These are phyloP conservation scores for Stagonosporopsis chrysanthemi DNA, from an alignment of 2,329 filamentous ascomycete genomes.

Conservation along the genomic window DNA sequence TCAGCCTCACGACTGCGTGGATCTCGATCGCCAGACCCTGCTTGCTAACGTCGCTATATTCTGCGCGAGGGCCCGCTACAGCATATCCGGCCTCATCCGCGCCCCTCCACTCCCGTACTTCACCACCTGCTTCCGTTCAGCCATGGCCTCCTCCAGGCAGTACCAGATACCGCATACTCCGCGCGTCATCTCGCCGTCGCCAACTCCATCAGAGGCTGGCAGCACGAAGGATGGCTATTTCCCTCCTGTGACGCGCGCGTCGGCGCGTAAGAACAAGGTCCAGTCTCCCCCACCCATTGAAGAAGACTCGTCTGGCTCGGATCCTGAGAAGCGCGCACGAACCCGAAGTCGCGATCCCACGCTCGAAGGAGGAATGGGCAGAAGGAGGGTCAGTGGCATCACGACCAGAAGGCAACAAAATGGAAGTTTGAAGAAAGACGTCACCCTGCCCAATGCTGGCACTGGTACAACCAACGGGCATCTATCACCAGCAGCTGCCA, in stretches of 20 bases:
- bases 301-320: conserved; percentile 65
- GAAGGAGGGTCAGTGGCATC: conserved; percentile 61
- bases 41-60: conserved; percentile 38
- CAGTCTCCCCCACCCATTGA: conserved; percentile 67
- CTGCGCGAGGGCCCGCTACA: conserved; percentile 37
- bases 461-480: conserved; percentile 68
- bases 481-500: conserved; percentile 69
- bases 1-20: conserved; percentile 25
- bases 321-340: conserved; percentile 66
- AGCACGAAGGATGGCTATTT: conserved; percentile 68
- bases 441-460: conserved; percentile 49
- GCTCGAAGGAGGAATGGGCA: conserved; percentile 46
- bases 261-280: conserved; percentile 67
- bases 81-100: conserved; percentile 65
- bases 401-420: conserved; percentile 56
- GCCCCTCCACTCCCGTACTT: conserved; percentile 68
- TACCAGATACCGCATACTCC: conserved; percentile 76
- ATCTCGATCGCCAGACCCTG: conserved; percentile 19
- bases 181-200: conserved; percentile 88
- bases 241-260: conserved; percentile 79
- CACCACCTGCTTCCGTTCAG: conserved; percentile 45
- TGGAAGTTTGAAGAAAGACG: conserved; percentile 47
- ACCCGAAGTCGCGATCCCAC: conserved; percentile 75
- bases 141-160: conserved; percentile 57
- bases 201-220: conserved; percentile 57